These are phyloP conservation scores for Amphibolis antarctica DNA, from an alignment of 106 monocot species.

Conservation along the genomic window DNA sequence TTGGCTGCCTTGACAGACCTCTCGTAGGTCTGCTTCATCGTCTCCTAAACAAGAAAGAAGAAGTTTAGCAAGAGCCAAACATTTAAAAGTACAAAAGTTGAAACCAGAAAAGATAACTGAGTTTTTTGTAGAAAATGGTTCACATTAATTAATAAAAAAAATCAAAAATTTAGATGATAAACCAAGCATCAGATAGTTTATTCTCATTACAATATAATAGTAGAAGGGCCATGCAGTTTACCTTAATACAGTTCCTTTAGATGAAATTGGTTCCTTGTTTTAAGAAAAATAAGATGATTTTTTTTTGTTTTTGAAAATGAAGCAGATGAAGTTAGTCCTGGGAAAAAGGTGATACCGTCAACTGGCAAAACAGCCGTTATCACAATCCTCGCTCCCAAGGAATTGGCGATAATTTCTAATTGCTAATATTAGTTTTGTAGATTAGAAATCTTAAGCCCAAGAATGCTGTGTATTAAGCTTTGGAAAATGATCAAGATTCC, in stretches of 20 bases:
- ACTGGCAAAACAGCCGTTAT: neutral
- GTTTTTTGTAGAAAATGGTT: neutral
- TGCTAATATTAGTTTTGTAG: neutral
- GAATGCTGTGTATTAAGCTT: too few species aligned
- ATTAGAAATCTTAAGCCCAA: too few species aligned
- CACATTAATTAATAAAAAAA: too few species aligned
- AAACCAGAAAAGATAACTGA: neutral
- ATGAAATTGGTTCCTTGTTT: neutral
- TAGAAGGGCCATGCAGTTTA: too few species aligned
- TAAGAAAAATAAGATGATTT: too few species aligned
- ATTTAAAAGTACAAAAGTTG: neutral
- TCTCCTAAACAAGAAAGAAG: constrained; percentile 46
- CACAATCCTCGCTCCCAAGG: neutral
- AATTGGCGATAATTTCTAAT: neutral
- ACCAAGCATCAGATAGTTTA: too few species aligned
- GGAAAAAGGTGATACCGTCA: neutral
- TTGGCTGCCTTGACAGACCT: constrained; percentile 77
- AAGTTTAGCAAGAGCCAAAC: neutral
- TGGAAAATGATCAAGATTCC: too few species aligned
- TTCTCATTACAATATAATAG: too few species aligned
- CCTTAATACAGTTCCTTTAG: neutral
- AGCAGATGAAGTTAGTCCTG: neutral
- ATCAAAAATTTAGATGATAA: too few species aligned
- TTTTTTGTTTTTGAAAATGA: too few species aligned
- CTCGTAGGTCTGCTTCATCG: constrained; percentile 92